Percentiles rank a stretch among this genome's conserved stretches.
phyloP scores from a whole-genome alignment of 768 basidiomycete genomes.

The Kwoniella pini region DNA sequence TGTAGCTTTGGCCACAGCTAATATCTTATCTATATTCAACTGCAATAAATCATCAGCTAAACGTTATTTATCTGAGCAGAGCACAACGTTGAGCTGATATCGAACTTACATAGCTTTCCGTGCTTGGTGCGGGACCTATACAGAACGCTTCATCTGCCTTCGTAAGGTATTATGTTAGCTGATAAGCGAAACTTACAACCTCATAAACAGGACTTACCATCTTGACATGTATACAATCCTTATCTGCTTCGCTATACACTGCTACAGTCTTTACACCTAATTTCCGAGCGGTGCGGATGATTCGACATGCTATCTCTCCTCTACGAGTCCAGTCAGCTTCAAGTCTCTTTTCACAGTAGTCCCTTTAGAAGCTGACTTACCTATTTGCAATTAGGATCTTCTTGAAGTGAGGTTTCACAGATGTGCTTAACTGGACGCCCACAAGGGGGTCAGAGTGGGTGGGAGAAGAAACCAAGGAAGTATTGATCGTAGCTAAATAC shows the following conservation, averaged over 20 bases:
- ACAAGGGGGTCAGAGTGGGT: too few species aligned
- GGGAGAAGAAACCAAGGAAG: too few species aligned
- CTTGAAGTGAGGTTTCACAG: conserved; percentile 29
- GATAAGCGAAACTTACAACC: neutral
- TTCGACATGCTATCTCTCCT: conserved; percentile 93
- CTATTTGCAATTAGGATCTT: conserved; percentile 92
- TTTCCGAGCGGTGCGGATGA: conserved; percentile 84
- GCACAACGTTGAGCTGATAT: too few species aligned
- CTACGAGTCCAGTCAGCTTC: conserved; percentile 55
- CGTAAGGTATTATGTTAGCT: too few species aligned
- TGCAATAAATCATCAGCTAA: conserved; percentile 47
- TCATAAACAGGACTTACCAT: conserved; percentile 60
- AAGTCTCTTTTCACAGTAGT: neutral
- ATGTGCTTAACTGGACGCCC: neutral
- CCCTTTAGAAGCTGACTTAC: conserved; percentile 59
- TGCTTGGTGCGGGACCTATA: conserved; percentile 85
- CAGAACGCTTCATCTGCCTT: conserved; percentile 87
- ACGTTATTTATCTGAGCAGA: too few species aligned
- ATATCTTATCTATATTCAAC: conserved; percentile 84
- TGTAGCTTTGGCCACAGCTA: conserved; percentile 74
- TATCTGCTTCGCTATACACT: conserved; percentile 86
- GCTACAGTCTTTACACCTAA: conserved; percentile 89
- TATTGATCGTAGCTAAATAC: too few species aligned
- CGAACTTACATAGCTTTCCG: conserved; percentile 87
- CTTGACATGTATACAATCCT: conserved; percentile 74